A percentile compares a stretch with the other conserved stretches of the same genome.
These are phyloP conservation scores for Meripilus lineatus DNA, from an alignment of 1,284 basidiomycete species.

Conservation along the genomic window DNA sequence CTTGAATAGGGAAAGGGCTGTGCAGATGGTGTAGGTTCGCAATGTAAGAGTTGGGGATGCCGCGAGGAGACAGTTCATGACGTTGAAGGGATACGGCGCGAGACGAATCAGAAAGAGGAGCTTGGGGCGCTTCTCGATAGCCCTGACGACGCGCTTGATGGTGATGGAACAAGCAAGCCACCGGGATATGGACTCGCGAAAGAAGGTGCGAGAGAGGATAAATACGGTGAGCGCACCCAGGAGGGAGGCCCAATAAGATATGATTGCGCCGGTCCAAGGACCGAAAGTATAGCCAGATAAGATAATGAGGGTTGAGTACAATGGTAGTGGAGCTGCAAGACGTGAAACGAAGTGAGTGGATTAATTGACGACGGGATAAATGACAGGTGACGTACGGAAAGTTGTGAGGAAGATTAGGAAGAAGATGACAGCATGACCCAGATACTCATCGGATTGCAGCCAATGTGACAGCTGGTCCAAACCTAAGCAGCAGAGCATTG, in stretches of 20 bases:
- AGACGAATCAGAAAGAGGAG: constrained; percentile 84
- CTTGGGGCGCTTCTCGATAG: constrained; percentile 83
- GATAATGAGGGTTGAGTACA: constrained; percentile 86
- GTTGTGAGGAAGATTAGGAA: constrained; percentile 77
- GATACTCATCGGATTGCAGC: constrained; percentile 61
- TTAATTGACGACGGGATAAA: constrained; percentile 15
- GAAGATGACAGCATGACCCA: constrained; percentile 70
- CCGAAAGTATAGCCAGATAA: constrained; percentile 87
- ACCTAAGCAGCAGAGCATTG: constrained; percentile 44
- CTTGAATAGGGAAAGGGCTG: constrained; percentile 80
- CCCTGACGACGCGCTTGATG: constrained; percentile 72
- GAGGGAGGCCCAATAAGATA: constrained; percentile 84
- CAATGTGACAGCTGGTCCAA: constrained; percentile 71
- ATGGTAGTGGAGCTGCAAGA: constrained; percentile 65
- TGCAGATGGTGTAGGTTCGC: constrained; percentile 75
- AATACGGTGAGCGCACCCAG: constrained; percentile 78
- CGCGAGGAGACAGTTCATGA: constrained; percentile 86
- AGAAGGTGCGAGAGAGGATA: constrained; percentile 65
- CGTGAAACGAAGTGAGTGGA: constrained; percentile 10
- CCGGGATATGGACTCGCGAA: constrained; percentile 62
- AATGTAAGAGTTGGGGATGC: constrained; percentile 81
- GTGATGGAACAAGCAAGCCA: constrained; percentile 65
- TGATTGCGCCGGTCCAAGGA: constrained; percentile 69
- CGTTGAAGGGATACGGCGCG: constrained; percentile 82
- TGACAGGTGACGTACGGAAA: constrained; percentile 56